Conservation (phyloP, 257 asterid genomes). For the Henckelia pumila region DNA sequence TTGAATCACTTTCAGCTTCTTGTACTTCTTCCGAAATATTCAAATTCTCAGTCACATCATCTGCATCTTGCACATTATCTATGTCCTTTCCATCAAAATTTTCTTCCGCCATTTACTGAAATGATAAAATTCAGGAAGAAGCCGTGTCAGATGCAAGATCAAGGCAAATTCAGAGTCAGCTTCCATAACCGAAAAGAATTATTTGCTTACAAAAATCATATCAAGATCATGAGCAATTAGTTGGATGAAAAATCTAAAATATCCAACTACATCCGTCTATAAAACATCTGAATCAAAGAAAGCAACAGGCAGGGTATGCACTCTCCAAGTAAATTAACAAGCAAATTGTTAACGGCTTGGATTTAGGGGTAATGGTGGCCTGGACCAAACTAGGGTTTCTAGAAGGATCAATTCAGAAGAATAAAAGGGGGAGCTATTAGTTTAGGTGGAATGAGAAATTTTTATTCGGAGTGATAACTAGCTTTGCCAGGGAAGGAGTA, state of each 20-base stretch:
- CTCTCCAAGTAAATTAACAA: neutral
- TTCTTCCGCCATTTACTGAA: conserved; percentile 49
- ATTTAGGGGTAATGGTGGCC: too few species aligned
- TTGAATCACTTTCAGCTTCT: conserved; percentile 36
- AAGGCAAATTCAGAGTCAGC: conserved; percentile 10
- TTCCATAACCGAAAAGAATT: neutral
- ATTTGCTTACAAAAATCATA: neutral
- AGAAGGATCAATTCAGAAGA: too few species aligned
- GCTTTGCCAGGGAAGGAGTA: too few species aligned
- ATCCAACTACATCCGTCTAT: neutral
- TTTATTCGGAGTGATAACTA: too few species aligned
- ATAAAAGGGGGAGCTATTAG: too few species aligned
- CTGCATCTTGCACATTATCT: conserved; percentile 28
- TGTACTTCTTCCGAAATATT: conserved; percentile 35
- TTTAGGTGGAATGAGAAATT: too few species aligned
- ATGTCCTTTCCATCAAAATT: conserved; percentile 32
- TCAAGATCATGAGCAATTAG: neutral
- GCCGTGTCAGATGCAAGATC: neutral
- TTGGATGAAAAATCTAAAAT: neutral
- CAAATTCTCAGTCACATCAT: conserved; percentile 32
- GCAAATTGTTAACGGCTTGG: too few species aligned
- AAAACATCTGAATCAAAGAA: neutral
- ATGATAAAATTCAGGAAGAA: neutral
- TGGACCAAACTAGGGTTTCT: too few species aligned
- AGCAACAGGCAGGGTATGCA: neutral